These are phyloP conservation scores for Globisporangium cederbergense DNA, from an alignment of 352 stramenopile genomes.

Conservation along the genomic window DNA sequence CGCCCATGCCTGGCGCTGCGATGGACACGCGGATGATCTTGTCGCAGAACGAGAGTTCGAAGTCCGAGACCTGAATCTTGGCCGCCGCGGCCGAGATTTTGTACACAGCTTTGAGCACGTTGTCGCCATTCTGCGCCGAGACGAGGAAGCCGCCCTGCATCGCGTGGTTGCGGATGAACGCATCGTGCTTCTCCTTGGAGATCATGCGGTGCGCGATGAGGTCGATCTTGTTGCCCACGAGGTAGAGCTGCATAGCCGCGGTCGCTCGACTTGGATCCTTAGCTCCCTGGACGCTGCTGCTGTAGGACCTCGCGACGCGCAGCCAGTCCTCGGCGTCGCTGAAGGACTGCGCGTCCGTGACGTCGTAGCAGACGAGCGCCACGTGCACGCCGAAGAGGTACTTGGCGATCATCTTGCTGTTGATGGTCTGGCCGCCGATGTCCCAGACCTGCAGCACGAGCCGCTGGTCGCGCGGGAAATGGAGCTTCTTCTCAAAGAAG, in stretches of 20 bases:
- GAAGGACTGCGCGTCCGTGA: conserved; percentile 84
- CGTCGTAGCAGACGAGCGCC: conserved; percentile 83
- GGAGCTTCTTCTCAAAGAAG: conserved; percentile 86
- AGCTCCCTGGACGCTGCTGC: not conserved
- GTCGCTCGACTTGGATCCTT: conserved; percentile 9
- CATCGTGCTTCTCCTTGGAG: conserved; percentile 63
- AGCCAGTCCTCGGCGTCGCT: conserved; percentile 80
- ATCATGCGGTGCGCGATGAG: conserved; percentile 76
- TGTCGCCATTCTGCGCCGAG: conserved; percentile 81
- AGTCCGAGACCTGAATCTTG: conserved; percentile 71
- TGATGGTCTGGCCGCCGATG: conserved; percentile 87
- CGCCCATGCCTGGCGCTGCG: conserved; percentile 16
- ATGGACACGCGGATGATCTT: conserved; percentile 61
- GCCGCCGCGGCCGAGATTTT: conserved; percentile 61
- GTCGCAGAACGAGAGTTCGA: conserved; percentile 80
- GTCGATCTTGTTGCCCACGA: conserved; percentile 88
- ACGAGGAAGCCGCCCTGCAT: conserved; percentile 75
- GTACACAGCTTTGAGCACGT: conserved; percentile 80
- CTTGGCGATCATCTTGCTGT: conserved; percentile 85
- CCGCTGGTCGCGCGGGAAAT: conserved; percentile 65
- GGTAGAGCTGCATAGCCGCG: conserved; percentile 55
- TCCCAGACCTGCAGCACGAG: conserved; percentile 87
- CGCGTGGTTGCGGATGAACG: conserved; percentile 59
- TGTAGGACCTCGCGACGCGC: conserved; percentile 29
- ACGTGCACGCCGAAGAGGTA: conserved; percentile 81